These are phyloP conservation scores for Daphne laureola DNA, from an alignment of 441 rosid species.

Conservation along the genomic window DNA sequence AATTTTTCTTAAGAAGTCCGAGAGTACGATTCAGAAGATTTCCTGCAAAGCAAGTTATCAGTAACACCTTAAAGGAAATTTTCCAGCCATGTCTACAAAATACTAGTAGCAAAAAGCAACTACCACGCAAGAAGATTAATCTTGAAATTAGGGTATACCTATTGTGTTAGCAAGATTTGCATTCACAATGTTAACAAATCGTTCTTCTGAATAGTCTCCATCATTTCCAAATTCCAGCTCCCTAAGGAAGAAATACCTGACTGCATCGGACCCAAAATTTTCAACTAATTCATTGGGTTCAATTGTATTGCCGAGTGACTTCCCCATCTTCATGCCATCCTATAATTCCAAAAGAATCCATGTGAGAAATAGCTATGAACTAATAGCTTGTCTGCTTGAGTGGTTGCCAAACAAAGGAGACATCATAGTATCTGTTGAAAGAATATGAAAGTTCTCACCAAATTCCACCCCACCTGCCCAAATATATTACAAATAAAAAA, in stretches of 20 bases:
- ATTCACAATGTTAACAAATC: constrained; percentile 71
- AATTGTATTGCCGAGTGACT: constrained; percentile 82
- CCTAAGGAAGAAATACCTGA: constrained; percentile 81
- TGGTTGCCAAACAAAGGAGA: too few species aligned
- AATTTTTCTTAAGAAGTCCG: constrained; percentile 86
- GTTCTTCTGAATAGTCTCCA: constrained; percentile 93
- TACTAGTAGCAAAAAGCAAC: constrained; percentile 8
- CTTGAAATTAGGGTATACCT: constrained; percentile 28
- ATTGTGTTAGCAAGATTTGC: constrained; percentile 96
- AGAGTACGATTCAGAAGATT: constrained; percentile 94
- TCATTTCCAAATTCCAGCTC: constrained; percentile 95
- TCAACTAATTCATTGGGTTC: constrained; percentile 85
- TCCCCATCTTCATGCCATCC: constrained; percentile 99
- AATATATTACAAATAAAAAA: too few species aligned
- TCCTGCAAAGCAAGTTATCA: constrained; percentile 35
- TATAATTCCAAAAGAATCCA: constrained; percentile 33
- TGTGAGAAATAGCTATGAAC: too few species aligned
- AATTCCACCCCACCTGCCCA: too few species aligned
- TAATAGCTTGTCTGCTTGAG: too few species aligned
- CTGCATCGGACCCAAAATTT: constrained; percentile 84
- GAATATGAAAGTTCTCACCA: too few species aligned
- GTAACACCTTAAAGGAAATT: not conserved
- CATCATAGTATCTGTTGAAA: too few species aligned
- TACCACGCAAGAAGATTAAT: not conserved
- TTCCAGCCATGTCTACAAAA: not conserved